These are phyloP conservation scores for Alternaria dauci DNA, from an alignment of 2,329 filamentous ascomycete genomes.

Conservation along the genomic window DNA sequence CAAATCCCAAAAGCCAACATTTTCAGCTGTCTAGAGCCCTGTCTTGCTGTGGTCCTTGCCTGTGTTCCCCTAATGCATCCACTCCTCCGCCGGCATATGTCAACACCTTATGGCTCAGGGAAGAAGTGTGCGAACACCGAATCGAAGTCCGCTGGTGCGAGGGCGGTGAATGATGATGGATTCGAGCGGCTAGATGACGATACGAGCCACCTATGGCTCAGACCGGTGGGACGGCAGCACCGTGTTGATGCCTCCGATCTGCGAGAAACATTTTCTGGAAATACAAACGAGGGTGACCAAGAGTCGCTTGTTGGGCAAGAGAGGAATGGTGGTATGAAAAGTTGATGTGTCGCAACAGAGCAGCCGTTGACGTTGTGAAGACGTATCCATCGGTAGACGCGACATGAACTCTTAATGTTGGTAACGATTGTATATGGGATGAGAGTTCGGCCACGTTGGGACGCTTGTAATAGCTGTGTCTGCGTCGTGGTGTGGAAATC, in stretches of 20 bases:
- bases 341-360: not conserved
- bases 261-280: not conserved
- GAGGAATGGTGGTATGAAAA: not conserved
- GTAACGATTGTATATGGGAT: not conserved
- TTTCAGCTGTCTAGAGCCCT: constrained; percentile 4
- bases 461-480: not conserved
- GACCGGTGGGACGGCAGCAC: not conserved
- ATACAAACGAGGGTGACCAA: constrained; percentile 4
- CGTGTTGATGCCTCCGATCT: not conserved
- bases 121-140: not conserved
- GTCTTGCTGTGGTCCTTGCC: constrained; percentile 1
- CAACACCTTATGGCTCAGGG: not conserved
- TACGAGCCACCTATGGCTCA: constrained; percentile 1
- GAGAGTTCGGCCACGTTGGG: not conserved
- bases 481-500: not conserved
- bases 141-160: not conserved
- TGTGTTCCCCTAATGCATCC: constrained; percentile 4
- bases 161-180: not conserved
- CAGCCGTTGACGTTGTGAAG: not conserved
- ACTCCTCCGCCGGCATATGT: not conserved
- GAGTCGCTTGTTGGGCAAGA: constrained; percentile 1
- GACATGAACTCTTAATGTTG: not conserved
- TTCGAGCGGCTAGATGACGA: constrained; percentile 4
- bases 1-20: constrained; percentile 4
- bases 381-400: not conserved